Evolutionary conservation across 2,329 filamentous ascomycete species (phyloP), one percentile per base, ranked within the genome.

Genomic region (Phyllosticta citriasiana): DNA sequence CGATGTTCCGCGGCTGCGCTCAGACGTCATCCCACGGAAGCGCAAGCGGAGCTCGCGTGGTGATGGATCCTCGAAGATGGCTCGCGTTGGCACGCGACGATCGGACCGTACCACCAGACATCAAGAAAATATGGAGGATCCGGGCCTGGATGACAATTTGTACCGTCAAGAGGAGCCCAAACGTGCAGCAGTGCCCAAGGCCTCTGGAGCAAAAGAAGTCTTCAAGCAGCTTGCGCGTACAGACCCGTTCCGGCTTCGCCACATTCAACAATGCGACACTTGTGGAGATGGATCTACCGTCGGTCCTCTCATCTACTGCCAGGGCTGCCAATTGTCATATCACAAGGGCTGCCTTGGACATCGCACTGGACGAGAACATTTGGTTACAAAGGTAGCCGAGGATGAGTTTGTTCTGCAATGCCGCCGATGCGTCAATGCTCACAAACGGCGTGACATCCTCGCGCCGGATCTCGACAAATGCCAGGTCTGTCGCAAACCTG

Each of bases 371-470:
- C 83, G 94, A 63, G 91, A 96, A n/a, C 94, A 97, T 71, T 77
- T 94, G 40, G 90, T 90, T 9, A 97, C 91, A 25, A 99, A 97
- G 72, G 75, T 97, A 58, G 86, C 80, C 2, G 79, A 87, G 0
- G 84, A 87, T 2, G 75, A 87, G 47, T 97, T 96, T 67, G 86
- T 99, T 16, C 77, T 99, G 50, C 94, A 99, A 71, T 99, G 94
- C 75, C 87, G 86, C 65, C 88, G 86, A 61, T 99, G 94, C 71
- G 82, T 97, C 64, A 87, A 87, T 3, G 70, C 81, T 22, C 81
- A 85, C 54, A 77, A 79, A 63, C 85, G 85, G 69, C 92, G 88
- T 68, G 90, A 97, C 65, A 64, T 68, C 0, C 80, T 78, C 19
- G 85, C 87, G 0, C 92, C 94, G 0, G 81, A 85, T 63, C 81